Percentiles rank a stretch among this genome's conserved stretches.
These are phyloP conservation scores for Stachybotrys chlorohalonatus DNA, from an alignment of 2,329 filamentous ascomycete genomes.

Conservation along the genomic window DNA sequence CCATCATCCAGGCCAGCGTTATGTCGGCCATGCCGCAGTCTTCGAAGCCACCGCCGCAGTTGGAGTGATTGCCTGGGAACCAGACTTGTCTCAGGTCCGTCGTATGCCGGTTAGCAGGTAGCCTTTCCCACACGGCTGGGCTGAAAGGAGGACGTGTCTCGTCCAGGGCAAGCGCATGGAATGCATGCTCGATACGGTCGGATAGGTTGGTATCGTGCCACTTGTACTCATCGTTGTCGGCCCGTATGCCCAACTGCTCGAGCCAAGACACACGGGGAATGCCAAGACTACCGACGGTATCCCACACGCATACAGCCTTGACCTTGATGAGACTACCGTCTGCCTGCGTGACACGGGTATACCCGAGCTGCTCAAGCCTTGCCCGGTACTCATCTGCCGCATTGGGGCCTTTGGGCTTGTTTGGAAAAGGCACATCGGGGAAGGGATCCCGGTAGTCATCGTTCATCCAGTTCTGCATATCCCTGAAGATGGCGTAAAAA, in stretches of 20 bases:
- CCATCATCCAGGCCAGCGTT: conserved; percentile 42
- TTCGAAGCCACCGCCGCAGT: conserved; percentile 60
- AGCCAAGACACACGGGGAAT: conserved; percentile 37
- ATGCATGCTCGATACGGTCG: conserved; percentile 44
- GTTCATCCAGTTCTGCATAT: conserved; percentile 45
- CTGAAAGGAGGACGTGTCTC: conserved; percentile 44
- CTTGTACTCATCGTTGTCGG: conserved; percentile 36
- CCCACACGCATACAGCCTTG: conserved; percentile 37
- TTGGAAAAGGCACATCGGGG: conserved; percentile 33
- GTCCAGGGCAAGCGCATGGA: conserved; percentile 50
- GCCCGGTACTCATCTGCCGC: conserved; percentile 33
- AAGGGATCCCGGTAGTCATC: conserved; percentile 36
- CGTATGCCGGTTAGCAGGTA: conserved; percentile 22
- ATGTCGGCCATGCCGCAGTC: conserved; percentile 36
- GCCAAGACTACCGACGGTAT: conserved; percentile 32
- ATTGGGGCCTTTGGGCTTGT: conserved; percentile 37
- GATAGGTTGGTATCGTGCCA: conserved; percentile 47
- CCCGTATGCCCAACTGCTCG: conserved; percentile 35
- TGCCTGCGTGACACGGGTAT: conserved; percentile 32
- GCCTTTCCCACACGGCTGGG: conserved; percentile 46
- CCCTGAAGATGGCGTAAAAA: conserved; percentile 47
- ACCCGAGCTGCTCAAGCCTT: conserved; percentile 31
- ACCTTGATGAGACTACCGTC: conserved; percentile 34
- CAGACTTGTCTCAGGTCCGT: conserved; percentile 44
- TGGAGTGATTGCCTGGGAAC: conserved; percentile 65